These are phyloP conservation scores for Penicillium brevicompactum DNA, from an alignment of 2,329 filamentous ascomycete genomes.

Conservation along the genomic window DNA sequence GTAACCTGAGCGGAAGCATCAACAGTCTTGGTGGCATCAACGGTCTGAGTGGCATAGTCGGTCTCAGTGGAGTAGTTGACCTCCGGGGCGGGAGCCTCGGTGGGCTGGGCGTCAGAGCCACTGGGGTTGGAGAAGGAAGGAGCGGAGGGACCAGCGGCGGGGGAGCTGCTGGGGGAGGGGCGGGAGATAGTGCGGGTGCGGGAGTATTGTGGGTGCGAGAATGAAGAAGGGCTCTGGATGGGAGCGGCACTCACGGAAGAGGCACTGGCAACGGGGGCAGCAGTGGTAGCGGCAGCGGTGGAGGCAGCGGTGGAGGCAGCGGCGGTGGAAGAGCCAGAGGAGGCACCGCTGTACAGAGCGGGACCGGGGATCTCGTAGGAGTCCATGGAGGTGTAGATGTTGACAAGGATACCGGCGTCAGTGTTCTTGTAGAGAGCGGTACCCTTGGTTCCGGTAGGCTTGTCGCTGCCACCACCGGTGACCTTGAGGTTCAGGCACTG, in stretches of 20 bases:
- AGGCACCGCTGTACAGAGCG: constrained; percentile 32
- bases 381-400: constrained; percentile 56
- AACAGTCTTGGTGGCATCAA: constrained; percentile 16
- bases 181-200: constrained; percentile 9
- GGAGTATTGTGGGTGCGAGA: constrained; percentile 16
- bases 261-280: constrained; percentile 10
- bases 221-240: constrained; percentile 14
- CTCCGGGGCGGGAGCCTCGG: constrained; percentile 7
- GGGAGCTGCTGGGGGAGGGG: constrained; percentile 11
- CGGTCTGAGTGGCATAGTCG: constrained; percentile 12
- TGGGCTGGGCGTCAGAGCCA: constrained; percentile 1
- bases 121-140: constrained; percentile 10
- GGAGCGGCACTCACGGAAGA: constrained; percentile 21
- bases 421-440: constrained; percentile 59
- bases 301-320: constrained; percentile 13
- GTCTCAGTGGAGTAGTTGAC: constrained; percentile 10
- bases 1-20: constrained; percentile 25
- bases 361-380: constrained; percentile 58
- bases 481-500: constrained; percentile 64
- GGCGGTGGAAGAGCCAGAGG: constrained; percentile 22
- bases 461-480: constrained; percentile 54
- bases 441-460: constrained; percentile 52
- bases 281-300: constrained; percentile 10
- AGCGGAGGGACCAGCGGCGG: constrained; percentile 6
- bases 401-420: constrained; percentile 62